Conservation (phyloP, 306 rosid genomes). For the Pterocarpus santalinus region DNA sequence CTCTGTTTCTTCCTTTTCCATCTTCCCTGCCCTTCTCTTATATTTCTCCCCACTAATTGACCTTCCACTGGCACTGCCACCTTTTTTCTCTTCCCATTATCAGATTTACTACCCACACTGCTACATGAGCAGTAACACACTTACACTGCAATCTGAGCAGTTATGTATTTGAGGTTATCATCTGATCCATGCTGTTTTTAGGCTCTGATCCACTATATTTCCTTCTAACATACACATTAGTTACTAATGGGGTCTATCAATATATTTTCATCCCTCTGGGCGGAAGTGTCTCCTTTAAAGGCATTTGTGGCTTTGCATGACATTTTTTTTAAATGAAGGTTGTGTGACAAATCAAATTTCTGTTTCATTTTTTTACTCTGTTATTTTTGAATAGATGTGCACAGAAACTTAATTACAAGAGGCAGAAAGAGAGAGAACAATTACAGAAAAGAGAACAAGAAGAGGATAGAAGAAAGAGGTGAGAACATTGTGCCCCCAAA, state of each 20-base stretch:
- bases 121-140: neutral
- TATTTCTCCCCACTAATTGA: neutral
- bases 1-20: neutral
- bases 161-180: neutral
- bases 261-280: neutral
- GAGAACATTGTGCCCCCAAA: slow-evolving; percentile 14
- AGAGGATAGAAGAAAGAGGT: slow-evolving; percentile 83
- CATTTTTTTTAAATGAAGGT: neutral
- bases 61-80: neutral
- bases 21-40: neutral
- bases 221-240: neutral
- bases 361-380: slow-evolving; percentile 20
- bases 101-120: neutral
- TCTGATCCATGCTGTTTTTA: no score
- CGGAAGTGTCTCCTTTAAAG: slow-evolving; percentile 8
- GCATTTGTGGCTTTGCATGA: neutral
- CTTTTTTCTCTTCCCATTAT: neutral
- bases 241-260: neutral
- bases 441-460: slow-evolving; percentile 62
- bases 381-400: slow-evolving; percentile 66
- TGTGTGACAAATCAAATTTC: slow-evolving; percentile 28
- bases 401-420: slow-evolving; percentile 81
- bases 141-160: neutral
- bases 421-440: slow-evolving; percentile 80
- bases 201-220: neutral